These are phyloP conservation scores for Albifimbria verrucaria DNA, from an alignment of 2,329 filamentous ascomycete genomes.

Conservation along the genomic window DNA sequence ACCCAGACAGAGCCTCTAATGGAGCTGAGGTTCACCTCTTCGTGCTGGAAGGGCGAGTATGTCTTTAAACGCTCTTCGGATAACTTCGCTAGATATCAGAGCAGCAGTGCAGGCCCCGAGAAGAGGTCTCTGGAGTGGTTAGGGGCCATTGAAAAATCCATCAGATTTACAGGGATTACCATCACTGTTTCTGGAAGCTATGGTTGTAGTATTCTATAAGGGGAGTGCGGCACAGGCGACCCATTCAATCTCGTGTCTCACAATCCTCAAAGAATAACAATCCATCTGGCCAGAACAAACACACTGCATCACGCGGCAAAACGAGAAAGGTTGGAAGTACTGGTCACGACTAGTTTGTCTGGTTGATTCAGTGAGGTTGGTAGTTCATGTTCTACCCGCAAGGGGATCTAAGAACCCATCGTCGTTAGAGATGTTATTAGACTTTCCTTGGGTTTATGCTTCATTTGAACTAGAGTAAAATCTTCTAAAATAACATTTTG, in stretches of 20 bases:
- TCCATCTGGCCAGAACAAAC: not conserved
- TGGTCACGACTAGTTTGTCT: no score
- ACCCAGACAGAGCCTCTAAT: not conserved
- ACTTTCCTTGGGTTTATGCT: no score
- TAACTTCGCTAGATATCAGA: not conserved
- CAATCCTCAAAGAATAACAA: not conserved
- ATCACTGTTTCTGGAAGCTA: not conserved
- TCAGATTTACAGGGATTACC: not conserved
- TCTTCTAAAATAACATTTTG: no score
- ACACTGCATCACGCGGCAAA: no score
- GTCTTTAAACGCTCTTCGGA: not conserved
- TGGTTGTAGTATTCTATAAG: not conserved
- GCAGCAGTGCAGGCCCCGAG: not conserved
- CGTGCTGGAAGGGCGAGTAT: not conserved
- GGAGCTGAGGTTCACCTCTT: not conserved
- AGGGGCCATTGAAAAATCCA: not conserved
- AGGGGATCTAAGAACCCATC: no score
- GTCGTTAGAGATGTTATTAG: no score
- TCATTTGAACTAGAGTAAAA: no score
- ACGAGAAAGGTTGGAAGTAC: no score
- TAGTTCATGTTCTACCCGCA: no score
- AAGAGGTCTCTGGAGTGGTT: not conserved
- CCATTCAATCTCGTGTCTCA: not conserved
- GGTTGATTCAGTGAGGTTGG: no score
- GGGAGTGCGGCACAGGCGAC: not conserved